Evolutionary conservation across 306 rosid species (phyloP), one percentile per base, ranked within the genome.

Genomic region (Prunus fruticosa): DNA sequence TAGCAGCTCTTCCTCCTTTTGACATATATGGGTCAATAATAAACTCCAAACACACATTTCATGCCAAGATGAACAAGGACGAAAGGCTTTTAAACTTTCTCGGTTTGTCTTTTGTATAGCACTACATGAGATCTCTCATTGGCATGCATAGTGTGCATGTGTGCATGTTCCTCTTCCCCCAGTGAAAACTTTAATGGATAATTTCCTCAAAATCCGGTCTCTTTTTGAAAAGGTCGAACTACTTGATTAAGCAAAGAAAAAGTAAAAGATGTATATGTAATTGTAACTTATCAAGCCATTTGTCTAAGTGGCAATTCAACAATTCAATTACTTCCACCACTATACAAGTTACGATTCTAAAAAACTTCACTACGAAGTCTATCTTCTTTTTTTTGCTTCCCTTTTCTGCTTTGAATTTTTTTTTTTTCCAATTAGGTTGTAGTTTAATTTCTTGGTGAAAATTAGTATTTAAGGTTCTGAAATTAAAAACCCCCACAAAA

Each of bases 161-260:
- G 62, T 56, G 43, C 15, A 60, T 23, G 38, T 25, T 25, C 65
- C 19, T 60, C 25, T 60, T 25, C 19, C 7, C 19, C 19, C 34
- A 60, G 15, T 27, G 34, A 25, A 60, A 60, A 60, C 38, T 25
- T 12, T 60, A 60, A 22, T 3, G 63, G 14, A 5, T 60, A 60
- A 60, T 60, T 27, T 60, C 65, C 65, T 23, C 19, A 60, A 25
- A 60, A 60, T 60, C 65, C 65, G 65, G 38, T 60, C 32, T 60
- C 38, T 60, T 60, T 60, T 60, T 60, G 1, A 7, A 60, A 60
- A 60, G 23, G 65, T 60, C 10, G 34, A 60, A 60, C 65, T 60
- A 60, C 65, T 4, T 25, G 4, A 57, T 57, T 23, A 57, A 22
- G 63, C 28, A 23, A 57, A 20, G 63, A 57, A 60, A 25, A 60